Conservation (phyloP, 2,329 filamentous ascomycete genomes). For the Ilyonectria destructans region DNA sequence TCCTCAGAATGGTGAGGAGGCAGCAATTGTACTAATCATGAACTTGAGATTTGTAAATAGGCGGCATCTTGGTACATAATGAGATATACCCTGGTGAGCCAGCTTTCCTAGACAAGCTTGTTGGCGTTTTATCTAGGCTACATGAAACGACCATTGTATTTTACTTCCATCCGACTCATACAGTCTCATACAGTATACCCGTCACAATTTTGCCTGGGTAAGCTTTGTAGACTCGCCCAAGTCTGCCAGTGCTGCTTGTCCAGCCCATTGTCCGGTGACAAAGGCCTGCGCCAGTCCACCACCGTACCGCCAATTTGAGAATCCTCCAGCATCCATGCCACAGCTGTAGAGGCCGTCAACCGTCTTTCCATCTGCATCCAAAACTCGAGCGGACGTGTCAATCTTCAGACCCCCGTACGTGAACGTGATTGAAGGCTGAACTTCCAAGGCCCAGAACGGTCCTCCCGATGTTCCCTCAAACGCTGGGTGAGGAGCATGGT, state of each 20-base stretch:
- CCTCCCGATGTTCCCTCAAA: constrained; percentile 23
- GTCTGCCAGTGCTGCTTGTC: constrained; percentile 8
- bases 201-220: constrained; percentile 19
- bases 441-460: constrained; percentile 36
- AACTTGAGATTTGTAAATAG: background rate
- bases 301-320: constrained; percentile 36
- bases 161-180: background rate
- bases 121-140: background rate
- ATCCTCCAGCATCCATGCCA: constrained; percentile 37
- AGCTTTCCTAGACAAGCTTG: background rate
- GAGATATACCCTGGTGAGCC: background rate
- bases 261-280: constrained; percentile 35
- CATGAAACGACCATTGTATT: background rate
- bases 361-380: constrained; percentile 19
- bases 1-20: constrained; percentile 31
- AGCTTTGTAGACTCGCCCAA: background rate
- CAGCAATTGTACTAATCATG: constrained; percentile 29
- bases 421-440: constrained; percentile 36
- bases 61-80: background rate
- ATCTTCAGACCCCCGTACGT: constrained; percentile 34
- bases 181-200: background rate
- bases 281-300: constrained; percentile 34
- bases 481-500: constrained; percentile 26
- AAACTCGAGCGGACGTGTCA: constrained; percentile 23
- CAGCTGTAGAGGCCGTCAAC: constrained; percentile 30